phyloP scores from a whole-genome alignment of 2,329 filamentous ascomycete genomes.

The Thyridium curvatum region DNA sequence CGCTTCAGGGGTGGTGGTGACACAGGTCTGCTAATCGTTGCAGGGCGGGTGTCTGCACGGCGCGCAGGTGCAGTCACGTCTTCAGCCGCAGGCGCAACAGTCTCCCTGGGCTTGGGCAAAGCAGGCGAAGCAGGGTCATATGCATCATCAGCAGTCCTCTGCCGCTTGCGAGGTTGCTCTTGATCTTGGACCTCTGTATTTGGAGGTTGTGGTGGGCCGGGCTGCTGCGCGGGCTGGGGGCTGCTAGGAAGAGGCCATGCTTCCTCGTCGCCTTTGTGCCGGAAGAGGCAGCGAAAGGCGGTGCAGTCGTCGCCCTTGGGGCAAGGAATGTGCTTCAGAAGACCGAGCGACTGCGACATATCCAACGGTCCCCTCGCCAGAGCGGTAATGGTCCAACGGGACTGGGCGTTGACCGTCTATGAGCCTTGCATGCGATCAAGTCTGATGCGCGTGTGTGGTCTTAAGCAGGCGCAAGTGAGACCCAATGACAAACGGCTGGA shows the following conservation, averaged over 20 bases:
- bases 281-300: constrained; percentile 12
- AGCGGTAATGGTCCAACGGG: no score
- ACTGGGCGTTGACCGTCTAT: no score
- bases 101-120: no score
- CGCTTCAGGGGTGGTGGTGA: constrained; percentile 8
- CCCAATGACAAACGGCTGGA: no score
- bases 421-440: no score
- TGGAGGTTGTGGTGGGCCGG: not conserved
- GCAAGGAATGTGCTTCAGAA: constrained; percentile 16
- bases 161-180: constrained; percentile 1
- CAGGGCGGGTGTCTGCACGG: not conserved
- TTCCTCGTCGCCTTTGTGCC: constrained; percentile 7
- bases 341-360: not conserved
- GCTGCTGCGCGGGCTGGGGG: not conserved
- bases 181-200: not conserved
- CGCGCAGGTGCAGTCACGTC: no score
- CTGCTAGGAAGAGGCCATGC: not conserved
- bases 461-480: no score
- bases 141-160: constrained; percentile 2
- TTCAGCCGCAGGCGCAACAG: no score
- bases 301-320: constrained; percentile 13
- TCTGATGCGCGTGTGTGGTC: no score
- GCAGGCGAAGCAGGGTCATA: constrained; percentile 5
- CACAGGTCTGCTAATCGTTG: not conserved
- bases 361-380: no score